Evolutionary conservation across 148 eudicot genomes (phyloP).

Genomic region (Arbutus unedo): DNA sequence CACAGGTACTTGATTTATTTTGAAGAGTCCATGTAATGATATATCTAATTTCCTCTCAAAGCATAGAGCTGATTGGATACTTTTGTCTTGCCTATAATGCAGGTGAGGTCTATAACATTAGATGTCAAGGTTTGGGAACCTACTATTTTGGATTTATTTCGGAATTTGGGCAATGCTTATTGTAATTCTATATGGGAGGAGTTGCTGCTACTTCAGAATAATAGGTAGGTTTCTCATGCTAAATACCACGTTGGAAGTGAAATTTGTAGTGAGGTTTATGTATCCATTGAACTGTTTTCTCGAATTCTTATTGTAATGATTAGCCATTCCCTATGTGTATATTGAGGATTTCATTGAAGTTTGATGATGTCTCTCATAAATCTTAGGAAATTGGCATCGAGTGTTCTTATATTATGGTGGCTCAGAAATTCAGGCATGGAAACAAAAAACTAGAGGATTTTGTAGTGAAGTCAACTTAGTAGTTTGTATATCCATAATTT

Average conservation of each 20-base stretch:
- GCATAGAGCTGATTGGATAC: slow-evolving; percentile 7
- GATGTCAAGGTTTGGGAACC: slow-evolving; percentile 97
- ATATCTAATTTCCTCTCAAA: background rate
- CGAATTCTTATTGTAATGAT: background rate
- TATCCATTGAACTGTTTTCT: background rate
- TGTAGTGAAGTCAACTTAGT: background rate
- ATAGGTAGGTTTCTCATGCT: slow-evolving; percentile 36
- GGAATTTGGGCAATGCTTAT: slow-evolving; percentile 65
- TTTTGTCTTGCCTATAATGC: slow-evolving; percentile 22
- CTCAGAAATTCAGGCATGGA: background rate
- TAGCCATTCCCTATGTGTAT: background rate
- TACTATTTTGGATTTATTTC: slow-evolving; percentile 64
- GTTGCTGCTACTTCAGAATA: slow-evolving; percentile 42
- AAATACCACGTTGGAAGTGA: background rate
- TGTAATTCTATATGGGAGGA: slow-evolving; percentile 93
- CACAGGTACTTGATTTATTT: background rate
- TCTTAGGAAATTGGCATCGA: background rate
- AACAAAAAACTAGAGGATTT: background rate
- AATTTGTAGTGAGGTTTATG: background rate
- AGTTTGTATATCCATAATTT: background rate
- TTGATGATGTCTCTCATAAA: background rate
- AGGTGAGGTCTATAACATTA: slow-evolving; percentile 85
- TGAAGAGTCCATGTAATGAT: background rate
- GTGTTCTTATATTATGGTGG: background rate
- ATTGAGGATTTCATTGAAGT: background rate